A percentile compares a stretch with the other conserved stretches of the same genome.
These are phyloP conservation scores for Coemansia sp. DNA, from an alignment of 192 early-diverging fungal genomes.

Conservation along the genomic window DNA sequence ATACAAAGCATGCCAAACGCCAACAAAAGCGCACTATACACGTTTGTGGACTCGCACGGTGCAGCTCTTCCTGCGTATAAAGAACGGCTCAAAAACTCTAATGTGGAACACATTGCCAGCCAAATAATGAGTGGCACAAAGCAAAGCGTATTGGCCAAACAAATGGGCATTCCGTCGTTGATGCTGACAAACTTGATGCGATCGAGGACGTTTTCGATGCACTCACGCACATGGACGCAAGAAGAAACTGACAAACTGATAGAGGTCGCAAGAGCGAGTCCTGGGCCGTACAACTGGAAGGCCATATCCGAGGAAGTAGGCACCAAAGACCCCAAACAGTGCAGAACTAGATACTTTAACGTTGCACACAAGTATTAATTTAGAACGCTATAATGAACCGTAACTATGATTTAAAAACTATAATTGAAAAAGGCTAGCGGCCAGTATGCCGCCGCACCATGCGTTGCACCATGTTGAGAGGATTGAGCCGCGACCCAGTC, in stretches of 20 bases:
- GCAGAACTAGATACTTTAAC: neutral
- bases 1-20: neutral
- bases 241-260: neutral
- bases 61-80: neutral
- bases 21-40: neutral
- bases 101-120: neutral
- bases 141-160: neutral
- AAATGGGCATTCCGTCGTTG: neutral
- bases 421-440: slow-evolving; percentile 3
- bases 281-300: neutral
- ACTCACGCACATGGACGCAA: neutral
- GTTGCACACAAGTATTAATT: neutral
- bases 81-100: neutral
- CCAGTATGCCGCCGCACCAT: slow-evolving; percentile 25
- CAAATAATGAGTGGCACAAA: neutral
- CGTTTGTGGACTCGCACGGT: neutral
- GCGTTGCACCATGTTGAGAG: slow-evolving; percentile 11
- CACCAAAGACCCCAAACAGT: neutral
- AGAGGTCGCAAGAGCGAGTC: neutral
- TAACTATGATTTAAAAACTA: neutral
- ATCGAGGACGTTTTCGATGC: neutral
- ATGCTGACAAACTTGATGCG: neutral
- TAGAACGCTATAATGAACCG: neutral
- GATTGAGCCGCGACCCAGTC: slow-evolving; percentile 13
- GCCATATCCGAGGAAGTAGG: neutral